phyloP scores from a whole-genome alignment of 2,329 filamentous ascomycete genomes.

The Cordyceps pruinosa region DNA sequence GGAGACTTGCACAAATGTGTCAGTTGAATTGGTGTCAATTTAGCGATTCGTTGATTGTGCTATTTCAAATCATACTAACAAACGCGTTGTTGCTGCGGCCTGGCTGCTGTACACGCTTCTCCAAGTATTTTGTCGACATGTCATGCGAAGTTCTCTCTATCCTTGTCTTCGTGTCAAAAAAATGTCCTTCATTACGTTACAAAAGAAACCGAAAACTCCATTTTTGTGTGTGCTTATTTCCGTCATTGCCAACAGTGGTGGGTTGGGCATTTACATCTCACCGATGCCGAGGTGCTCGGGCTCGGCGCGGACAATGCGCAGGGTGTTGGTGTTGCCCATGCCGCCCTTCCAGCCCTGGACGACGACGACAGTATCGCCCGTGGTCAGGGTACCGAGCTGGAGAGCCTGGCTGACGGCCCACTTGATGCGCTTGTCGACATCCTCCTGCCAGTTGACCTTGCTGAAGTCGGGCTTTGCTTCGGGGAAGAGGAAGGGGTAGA shows the following conservation, averaged over 20 bases:
- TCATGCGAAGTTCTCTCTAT: not conserved
- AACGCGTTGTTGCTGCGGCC: not conserved
- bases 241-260: not conserved
- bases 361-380: constrained; percentile 70
- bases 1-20: too few species aligned
- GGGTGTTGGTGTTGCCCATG: constrained; percentile 86
- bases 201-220: constrained; percentile 8
- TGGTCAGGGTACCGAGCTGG: constrained; percentile 66
- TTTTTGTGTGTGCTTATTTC: constrained; percentile 2
- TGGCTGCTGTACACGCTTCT: not conserved
- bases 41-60: not conserved
- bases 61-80: not conserved
- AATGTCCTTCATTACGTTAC: constrained; percentile 1
- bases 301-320: constrained; percentile 57
- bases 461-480: constrained; percentile 92
- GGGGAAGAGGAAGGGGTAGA: constrained; percentile 94
- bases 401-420: constrained; percentile 89
- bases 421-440: constrained; percentile 94
- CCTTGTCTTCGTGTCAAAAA: not conserved
- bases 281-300: constrained; percentile 52
- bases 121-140: not conserved
- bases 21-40: not conserved
- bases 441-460: constrained; percentile 94
- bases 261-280: constrained; percentile 22
- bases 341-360: constrained; percentile 89